Evolutionary conservation across 2,329 filamentous ascomycete species (phyloP).

Genomic region (Torrubiella hemipterigena): DNA sequence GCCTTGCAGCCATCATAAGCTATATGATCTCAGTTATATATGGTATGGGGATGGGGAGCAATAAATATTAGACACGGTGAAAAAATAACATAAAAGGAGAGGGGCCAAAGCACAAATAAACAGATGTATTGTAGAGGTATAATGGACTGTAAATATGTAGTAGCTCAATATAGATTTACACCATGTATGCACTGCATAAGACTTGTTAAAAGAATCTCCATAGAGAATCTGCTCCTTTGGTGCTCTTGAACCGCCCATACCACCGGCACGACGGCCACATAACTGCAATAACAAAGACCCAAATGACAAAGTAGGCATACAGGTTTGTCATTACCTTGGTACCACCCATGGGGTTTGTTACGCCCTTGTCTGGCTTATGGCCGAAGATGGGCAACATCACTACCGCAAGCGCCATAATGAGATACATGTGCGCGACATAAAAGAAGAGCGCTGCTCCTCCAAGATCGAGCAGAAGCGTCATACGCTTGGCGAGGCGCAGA

Average conservation of each 20-base stretch:
- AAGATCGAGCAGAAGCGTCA: conserved; percentile 26
- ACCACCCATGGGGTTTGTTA: conserved; percentile 12
- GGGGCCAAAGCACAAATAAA: too few species aligned
- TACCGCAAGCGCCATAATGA: conserved; percentile 16
- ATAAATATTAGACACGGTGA: too few species aligned
- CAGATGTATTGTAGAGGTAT: too few species aligned
- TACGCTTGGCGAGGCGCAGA: conserved; percentile 12
- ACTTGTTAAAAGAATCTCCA: conserved; percentile 31
- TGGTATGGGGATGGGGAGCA: too few species aligned
- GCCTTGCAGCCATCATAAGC: too few species aligned
- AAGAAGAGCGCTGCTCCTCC: conserved; percentile 36
- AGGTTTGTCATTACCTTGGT: conserved; percentile 23
- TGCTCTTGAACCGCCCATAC: conserved; percentile 31
- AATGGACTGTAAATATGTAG: too few species aligned
- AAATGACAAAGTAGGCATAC: conserved; percentile 23
- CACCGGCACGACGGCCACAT: conserved; percentile 28
- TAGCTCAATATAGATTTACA: too few species aligned
- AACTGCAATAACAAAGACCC: conserved; percentile 20
- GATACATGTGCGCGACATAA: conserved; percentile 25
- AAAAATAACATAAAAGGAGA: too few species aligned
- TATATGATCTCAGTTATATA: too few species aligned
- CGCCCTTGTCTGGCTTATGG: conserved; percentile 17
- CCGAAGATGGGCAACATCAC: conserved; percentile 20
- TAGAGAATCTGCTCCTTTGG: conserved; percentile 26
- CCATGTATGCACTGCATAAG: too few species aligned